Conservation (phyloP, 208 protist genomes). For the Acanthamoeba castellanii region DNA sequence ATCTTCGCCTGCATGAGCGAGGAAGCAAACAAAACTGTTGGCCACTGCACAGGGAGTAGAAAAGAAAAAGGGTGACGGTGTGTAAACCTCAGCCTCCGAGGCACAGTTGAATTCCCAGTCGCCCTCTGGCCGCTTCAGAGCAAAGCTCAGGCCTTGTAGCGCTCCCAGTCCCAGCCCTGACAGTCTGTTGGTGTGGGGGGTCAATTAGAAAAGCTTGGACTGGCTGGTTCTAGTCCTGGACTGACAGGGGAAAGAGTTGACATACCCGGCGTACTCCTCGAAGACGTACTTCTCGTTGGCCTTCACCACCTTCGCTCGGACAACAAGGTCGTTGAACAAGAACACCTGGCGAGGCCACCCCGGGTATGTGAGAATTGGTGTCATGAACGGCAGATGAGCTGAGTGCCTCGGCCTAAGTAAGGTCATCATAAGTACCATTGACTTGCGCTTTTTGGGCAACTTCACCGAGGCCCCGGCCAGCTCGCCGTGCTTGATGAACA, state of each 20-base stretch:
- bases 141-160: slow-evolving; percentile 3
- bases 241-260: no score
- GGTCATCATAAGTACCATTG: background rate
- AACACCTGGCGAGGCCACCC: slow-evolving; percentile 15
- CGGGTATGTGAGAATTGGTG: background rate
- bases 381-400: background rate
- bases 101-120: slow-evolving; percentile 57
- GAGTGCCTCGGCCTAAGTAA: background rate
- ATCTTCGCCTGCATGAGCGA: background rate
- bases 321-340: slow-evolving; percentile 57
- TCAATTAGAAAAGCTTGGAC: background rate
- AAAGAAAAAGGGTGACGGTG: background rate
- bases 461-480: slow-evolving; percentile 19
- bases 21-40: background rate
- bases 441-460: slow-evolving; percentile 59
- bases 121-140: slow-evolving; percentile 70
- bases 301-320: slow-evolving; percentile 28
- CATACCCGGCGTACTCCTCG: slow-evolving; percentile 5
- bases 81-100: slow-evolving; percentile 1
- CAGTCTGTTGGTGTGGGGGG: background rate
- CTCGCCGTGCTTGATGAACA: slow-evolving; percentile 57
- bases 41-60: background rate
- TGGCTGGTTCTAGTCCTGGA: background rate
- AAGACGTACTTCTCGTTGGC: slow-evolving; percentile 46
- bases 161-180: background rate